Base-by-base conservation (phyloP, 805 yeast species). In the Cyberlindnera mrakii region DNA sequence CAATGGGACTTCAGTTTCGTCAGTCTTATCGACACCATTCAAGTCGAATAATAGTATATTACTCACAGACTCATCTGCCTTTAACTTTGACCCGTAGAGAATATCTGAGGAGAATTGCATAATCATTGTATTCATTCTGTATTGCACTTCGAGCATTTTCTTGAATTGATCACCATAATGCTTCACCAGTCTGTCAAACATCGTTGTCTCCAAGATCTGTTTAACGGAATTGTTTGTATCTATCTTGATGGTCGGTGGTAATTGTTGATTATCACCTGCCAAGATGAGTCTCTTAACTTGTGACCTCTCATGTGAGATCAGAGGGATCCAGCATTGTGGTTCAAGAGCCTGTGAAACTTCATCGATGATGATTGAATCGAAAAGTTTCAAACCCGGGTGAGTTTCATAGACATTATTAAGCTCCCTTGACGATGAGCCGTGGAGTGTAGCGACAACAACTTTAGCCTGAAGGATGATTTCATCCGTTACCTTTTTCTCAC, bases 261-360 rank as follows among this genome's bases (percentile, higher is more conserved):
- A 67, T 62, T 91, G 99, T 65, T 79, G 79, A 56, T 90, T 84
- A 59, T 91, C 99, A 41, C 99, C 99, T 0, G 98, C 97, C 19
- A 91, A 72, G 1, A 91, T 76, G 19, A 91, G 60, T 42, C 80
- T 72, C 30, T 71, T 70, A 34, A 77, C 61, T 14, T 44, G 40
- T 17, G 52, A 44, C 33, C 60, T 46, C 18, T 71, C 66, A 54
- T 85, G 91, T 32, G 75, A 74, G 4, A 88, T 70, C 6, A 93
- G 47, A 1, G 99, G 97, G 19, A 91, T 89, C 97, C 97, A 90
- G 55, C 97, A 89, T 51, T 91, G 96, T 1, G 97, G 96, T 56
- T 91, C 96, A 42, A 91, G 64, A 10, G 96, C 75, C 61, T 91
- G 99, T 0, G 97, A 88, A 0, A 91, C 96, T 62, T 91, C 99